Conservation (phyloP, 148 eudicot species). For the Gaultheria prostrata region DNA sequence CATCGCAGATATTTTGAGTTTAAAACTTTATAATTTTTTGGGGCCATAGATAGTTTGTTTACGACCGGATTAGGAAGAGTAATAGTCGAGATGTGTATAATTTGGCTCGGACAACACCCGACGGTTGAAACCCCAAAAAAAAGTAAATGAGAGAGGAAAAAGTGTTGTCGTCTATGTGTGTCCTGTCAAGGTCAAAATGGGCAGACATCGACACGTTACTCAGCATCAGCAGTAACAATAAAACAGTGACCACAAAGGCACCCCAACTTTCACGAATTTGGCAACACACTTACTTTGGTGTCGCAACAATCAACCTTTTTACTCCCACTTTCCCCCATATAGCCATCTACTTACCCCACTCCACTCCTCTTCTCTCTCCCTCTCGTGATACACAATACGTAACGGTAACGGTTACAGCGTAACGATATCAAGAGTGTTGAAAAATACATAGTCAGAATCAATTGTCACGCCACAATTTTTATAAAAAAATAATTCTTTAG, state of each 20-base stretch:
- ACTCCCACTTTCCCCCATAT: constrained; percentile 16
- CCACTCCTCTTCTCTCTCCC: neutral
- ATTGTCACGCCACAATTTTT: neutral
- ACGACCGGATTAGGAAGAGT: too few relatives aligned
- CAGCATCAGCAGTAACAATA: neutral
- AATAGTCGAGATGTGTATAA: too few relatives aligned
- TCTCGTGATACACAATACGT: neutral
- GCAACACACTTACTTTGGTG: constrained; percentile 7
- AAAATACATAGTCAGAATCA: too few relatives aligned
- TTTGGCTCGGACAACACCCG: too few relatives aligned
- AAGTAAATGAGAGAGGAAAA: neutral
- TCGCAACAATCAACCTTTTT: constrained; percentile 16
- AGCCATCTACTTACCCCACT: neutral
- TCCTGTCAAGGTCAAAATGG: constrained; percentile 15
- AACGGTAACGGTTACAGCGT: too few relatives aligned
- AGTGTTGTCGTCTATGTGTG: neutral
- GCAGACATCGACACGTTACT: neutral
- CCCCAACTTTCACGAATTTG: constrained; percentile 6
- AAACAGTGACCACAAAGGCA: neutral
- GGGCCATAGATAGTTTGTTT: too few relatives aligned
- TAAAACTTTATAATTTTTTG: too few relatives aligned
- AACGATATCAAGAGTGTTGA: too few relatives aligned
- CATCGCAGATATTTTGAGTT: too few relatives aligned
- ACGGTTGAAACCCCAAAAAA: too few relatives aligned
- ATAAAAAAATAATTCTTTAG: neutral